phyloP scores from a whole-genome alignment of 2,329 filamentous ascomycete genomes.

The Salinomyces thailandicus region DNA sequence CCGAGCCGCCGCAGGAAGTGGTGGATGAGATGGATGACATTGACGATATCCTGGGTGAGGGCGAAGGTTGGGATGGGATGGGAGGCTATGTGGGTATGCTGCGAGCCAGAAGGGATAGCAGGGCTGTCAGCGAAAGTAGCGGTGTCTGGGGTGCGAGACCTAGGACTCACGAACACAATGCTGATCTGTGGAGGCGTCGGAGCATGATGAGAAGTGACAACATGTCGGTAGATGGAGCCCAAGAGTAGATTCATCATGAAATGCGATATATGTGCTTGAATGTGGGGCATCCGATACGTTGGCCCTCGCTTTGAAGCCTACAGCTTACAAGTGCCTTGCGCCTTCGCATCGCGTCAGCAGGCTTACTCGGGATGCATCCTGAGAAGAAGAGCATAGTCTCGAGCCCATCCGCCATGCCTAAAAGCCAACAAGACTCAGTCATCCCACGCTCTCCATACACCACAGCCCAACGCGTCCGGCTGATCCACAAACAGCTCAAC shows the following conservation, averaged over 20 bases:
- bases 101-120: constrained; percentile 19
- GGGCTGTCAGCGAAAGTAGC: constrained; percentile 17
- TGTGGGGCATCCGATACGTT: background rate
- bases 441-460: constrained; percentile 37
- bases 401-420: background rate
- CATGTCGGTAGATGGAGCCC: background rate
- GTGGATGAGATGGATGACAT: constrained; percentile 39
- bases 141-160: constrained; percentile 9
- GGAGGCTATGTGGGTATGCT: constrained; percentile 18
- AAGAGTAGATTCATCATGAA: background rate
- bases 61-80: constrained; percentile 29
- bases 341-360: too few species aligned
- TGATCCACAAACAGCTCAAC: constrained; percentile 39
- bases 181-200: constrained; percentile 27
- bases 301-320: too few species aligned
- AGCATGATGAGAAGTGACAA: constrained; percentile 4
- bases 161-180: constrained; percentile 10
- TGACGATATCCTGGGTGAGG: constrained; percentile 36
- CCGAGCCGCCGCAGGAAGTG: constrained; percentile 52
- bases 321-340: too few species aligned
- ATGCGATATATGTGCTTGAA: background rate
- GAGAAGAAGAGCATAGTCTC: too few species aligned
- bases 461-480: constrained; percentile 33
- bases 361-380: too few species aligned
- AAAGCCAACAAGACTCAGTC: constrained; percentile 16